These are phyloP conservation scores for Neurospora discreta DNA, from an alignment of 495 filamentous ascomycete species.

Conservation along the genomic window DNA sequence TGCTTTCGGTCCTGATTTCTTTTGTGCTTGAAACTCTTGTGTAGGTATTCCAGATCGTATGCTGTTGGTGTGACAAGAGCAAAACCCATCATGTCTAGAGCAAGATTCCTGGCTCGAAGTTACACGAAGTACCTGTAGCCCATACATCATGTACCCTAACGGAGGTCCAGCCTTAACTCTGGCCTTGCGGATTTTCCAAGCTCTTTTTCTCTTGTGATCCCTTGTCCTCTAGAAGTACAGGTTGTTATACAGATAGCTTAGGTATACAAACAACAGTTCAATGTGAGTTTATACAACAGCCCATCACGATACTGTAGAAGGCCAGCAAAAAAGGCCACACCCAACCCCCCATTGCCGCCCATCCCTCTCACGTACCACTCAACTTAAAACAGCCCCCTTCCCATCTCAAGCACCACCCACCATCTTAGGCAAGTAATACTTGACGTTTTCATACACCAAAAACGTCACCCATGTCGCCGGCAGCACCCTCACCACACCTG, in stretches of 20 bases:
- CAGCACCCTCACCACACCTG: slow-evolving; percentile 78
- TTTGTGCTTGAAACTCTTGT: too few relatives aligned
- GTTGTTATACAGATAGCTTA: neutral
- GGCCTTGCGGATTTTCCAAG: too few relatives aligned
- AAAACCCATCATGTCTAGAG: too few relatives aligned
- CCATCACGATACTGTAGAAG: neutral
- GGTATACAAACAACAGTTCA: neutral
- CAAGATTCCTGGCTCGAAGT: too few relatives aligned
- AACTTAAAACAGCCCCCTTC: neutral
- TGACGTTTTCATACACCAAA: slow-evolving; percentile 91
- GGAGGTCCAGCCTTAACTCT: neutral
- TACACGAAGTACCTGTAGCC: neutral
- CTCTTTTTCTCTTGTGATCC: neutral
- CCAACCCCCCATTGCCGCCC: neutral
- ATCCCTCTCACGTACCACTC: neutral
- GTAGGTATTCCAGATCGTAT: too few relatives aligned
- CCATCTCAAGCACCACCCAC: neutral
- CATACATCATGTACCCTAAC: neutral
- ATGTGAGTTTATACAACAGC: neutral
- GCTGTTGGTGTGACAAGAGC: too few relatives aligned
- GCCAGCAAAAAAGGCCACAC: neutral
- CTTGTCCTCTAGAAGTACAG: neutral
- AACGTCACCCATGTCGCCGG: slow-evolving; percentile 98
- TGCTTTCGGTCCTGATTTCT: too few relatives aligned
- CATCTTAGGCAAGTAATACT: slow-evolving; percentile 48